Evolutionary conservation across 768 basidiomycete genomes (phyloP), one percentile per base, ranked within the genome.

Genomic region (Termitomyces eurrhizus): DNA sequence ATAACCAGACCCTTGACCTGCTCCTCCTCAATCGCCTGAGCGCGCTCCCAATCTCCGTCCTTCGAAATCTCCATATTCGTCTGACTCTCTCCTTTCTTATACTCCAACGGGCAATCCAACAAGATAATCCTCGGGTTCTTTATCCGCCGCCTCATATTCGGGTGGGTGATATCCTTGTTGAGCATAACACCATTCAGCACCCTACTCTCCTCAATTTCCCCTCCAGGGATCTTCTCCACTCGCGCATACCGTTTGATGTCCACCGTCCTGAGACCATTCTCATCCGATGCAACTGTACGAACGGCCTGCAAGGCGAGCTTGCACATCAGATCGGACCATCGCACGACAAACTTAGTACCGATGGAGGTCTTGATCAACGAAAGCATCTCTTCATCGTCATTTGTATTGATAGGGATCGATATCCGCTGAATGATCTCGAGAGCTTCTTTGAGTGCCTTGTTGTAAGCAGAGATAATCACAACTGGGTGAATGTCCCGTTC

Each of bases 321-420:
- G 75, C 96, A 98, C 97, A 98, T 99, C 63, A 98, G 87, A 70
- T 96, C 95, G 0, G 89, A 89, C 97, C 97, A 98, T 44, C 97
- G 87, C 33, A 86, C 87, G 67, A 95, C 94, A 70, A 98, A 98
- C 74, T 98, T 98, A 50, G 97, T 98, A 18, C 97, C 97, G 75
- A 98, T 97, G 42, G 94, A 96, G 0, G 93, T 96, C 75, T 97
- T 97, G 84, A 99, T 98, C 68, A 99, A 85, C 6, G 91, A 82
- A 57, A 98, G 86, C 96, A 98, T 98, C 68, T 95, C 88, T 21
- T 82, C 81, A 67, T 98, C 95, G 69, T 90, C 85, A 41, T 80
- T 80, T 18, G 87, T 86, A 76, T 98, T 85, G 69, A 98, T 97
- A 33, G 95, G 95, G 62, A 92, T 77, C 9, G 95, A 95, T 68